A percentile compares a stretch with the other conserved stretches of the same genome.
phyloP scores from a whole-genome alignment of 2,329 filamentous ascomycete species.

The Huntiella abstrusa region DNA sequence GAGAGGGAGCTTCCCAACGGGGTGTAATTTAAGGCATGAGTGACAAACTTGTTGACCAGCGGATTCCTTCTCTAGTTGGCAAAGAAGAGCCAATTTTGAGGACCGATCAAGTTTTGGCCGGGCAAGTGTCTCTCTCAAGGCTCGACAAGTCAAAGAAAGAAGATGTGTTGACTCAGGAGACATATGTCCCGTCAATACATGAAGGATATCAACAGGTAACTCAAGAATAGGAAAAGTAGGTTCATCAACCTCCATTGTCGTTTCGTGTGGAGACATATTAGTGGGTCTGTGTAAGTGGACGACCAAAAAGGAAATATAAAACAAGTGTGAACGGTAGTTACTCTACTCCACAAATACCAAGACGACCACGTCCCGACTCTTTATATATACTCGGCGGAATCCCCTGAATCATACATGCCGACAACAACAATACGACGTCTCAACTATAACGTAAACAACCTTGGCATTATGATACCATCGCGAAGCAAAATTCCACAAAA shows the following conservation, averaged over 20 bases:
- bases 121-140: not conserved
- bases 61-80: not conserved
- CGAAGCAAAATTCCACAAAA: too few relatives aligned
- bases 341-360: too few relatives aligned
- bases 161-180: not conserved
- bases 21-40: constrained; percentile 7
- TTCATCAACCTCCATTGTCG: too few relatives aligned
- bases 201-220: constrained; percentile 8
- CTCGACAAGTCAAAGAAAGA: constrained; percentile 3
- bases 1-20: not conserved
- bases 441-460: too few relatives aligned
- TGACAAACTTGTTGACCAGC: constrained; percentile 1
- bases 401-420: too few relatives aligned
- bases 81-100: constrained; percentile 3
- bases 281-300: not conserved
- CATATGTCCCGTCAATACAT: constrained; percentile 1
- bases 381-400: too few relatives aligned
- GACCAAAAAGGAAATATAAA: not conserved
- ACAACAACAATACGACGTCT: too few relatives aligned
- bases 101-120: not conserved
- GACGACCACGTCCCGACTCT: too few relatives aligned
- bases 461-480: too few relatives aligned
- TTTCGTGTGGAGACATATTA: not conserved
- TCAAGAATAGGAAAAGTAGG: constrained; percentile 3
- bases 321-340: too few relatives aligned